A percentile compares a stretch with the other conserved stretches of the same genome.
Conservation (phyloP, 768 basidiomycete species). For the Leucosporidium yakuticum region DNA sequence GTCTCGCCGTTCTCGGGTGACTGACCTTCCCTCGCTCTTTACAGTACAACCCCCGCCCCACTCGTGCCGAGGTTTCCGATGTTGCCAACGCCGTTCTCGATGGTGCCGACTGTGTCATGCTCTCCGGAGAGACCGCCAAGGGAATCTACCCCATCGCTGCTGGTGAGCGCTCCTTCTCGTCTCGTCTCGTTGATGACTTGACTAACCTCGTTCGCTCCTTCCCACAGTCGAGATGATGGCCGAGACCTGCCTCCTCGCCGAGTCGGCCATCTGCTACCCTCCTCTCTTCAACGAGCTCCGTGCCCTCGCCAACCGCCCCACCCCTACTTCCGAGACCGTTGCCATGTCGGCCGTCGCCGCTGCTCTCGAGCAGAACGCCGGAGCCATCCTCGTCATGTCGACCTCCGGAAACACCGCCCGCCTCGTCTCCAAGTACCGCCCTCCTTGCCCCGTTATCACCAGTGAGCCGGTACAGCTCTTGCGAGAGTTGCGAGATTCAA, state of each 20-base stretch:
- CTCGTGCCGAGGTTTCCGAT: constrained; percentile 97
- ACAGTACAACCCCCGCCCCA: constrained; percentile 88
- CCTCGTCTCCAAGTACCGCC: constrained; percentile 92
- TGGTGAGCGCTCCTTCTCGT: constrained; percentile 48
- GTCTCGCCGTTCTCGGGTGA: not conserved
- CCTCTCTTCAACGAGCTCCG: constrained; percentile 77
- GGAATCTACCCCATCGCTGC: constrained; percentile 93
- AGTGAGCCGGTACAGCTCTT: constrained; percentile 51
- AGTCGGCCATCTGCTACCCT: constrained; percentile 90
- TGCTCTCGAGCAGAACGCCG: constrained; percentile 86
- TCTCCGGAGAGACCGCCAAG: constrained; percentile 99
- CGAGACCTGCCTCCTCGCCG: constrained; percentile 94
- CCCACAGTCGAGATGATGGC: constrained; percentile 93
- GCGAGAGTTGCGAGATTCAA: not conserved
- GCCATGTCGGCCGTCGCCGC: constrained; percentile 94
- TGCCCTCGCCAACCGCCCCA: constrained; percentile 72
- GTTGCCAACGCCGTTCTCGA: constrained; percentile 99
- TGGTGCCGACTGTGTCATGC: constrained; percentile 98
- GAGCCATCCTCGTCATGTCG: constrained; percentile 90
- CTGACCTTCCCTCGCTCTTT: constrained; percentile 15
- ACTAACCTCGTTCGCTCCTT: not conserved
- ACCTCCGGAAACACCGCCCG: constrained; percentile 89
- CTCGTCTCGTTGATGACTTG: not conserved
- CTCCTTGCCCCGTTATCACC: constrained; percentile 86
- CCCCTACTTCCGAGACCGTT: constrained; percentile 89